phyloP scores from a whole-genome alignment of 352 stramenopile species.

The Elongisporangium undulatum region DNA sequence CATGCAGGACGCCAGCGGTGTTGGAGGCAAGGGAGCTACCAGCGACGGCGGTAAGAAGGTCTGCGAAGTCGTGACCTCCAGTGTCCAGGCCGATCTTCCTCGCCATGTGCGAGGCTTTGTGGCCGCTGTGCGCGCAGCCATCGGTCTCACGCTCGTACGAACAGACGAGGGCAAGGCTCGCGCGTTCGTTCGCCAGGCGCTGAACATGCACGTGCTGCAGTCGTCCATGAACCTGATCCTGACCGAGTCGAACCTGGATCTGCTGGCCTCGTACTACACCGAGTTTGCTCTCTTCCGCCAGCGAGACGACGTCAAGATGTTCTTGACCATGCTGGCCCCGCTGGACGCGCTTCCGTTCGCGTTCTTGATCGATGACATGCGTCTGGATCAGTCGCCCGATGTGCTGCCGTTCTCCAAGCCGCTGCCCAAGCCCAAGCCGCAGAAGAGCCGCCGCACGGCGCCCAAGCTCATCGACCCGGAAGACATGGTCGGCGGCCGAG shows the following conservation, averaged over 20 bases:
- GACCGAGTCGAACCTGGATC: constrained; percentile 66
- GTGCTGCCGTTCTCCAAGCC: constrained; percentile 71
- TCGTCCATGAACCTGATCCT: constrained; percentile 67
- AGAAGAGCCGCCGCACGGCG: constrained; percentile 46
- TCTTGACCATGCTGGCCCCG: constrained; percentile 55
- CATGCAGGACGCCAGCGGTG: constrained; percentile 39
- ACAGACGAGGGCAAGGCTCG: constrained; percentile 75
- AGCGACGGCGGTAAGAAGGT: constrained; percentile 29
- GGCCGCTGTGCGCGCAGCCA: constrained; percentile 48
- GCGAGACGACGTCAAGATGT: constrained; percentile 73
- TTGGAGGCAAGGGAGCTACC: constrained; percentile 6
- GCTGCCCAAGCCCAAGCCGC: constrained; percentile 29
- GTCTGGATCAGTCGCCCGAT: constrained; percentile 57
- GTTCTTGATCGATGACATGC: constrained; percentile 73
- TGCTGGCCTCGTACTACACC: constrained; percentile 78
- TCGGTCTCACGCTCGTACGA: constrained; percentile 56
- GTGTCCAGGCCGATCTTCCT: constrained; percentile 64
- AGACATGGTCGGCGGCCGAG: constrained; percentile 73
- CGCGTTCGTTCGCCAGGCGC: constrained; percentile 71
- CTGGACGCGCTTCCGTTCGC: constrained; percentile 73
- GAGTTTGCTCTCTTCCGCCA: constrained; percentile 76
- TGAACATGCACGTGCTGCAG: constrained; percentile 80
- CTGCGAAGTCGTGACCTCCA: constrained; percentile 65
- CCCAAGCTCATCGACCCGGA: constrained; percentile 80
- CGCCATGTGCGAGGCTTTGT: constrained; percentile 66